These are phyloP conservation scores for Phytophthora hibernalis DNA, from an alignment of 352 stramenopile species.

Conservation along the genomic window DNA sequence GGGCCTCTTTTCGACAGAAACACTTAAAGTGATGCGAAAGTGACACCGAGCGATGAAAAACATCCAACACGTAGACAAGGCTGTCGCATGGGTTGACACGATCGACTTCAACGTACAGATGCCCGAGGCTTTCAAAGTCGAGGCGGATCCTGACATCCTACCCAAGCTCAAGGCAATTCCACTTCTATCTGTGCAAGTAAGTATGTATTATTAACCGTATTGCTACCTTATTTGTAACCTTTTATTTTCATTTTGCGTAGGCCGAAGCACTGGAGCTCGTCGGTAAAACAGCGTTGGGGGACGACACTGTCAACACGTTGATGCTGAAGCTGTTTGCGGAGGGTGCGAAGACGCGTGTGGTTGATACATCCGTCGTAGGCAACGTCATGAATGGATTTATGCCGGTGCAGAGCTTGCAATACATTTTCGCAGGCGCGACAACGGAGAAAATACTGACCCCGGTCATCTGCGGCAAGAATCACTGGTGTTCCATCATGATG, in stretches of 20 bases:
- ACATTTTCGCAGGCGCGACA: background rate
- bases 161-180: background rate
- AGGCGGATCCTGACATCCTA: too few species aligned
- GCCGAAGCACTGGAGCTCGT: background rate
- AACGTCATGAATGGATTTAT: too few species aligned
- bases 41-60: conserved; percentile 1
- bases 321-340: too few species aligned
- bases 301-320: too few species aligned
- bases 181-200: conserved; percentile 7
- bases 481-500: conserved; percentile 9
- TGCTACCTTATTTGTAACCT: background rate
- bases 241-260: too few species aligned
- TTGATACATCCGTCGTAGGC: too few species aligned
- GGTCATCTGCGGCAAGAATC: background rate
- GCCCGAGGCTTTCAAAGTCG: too few species aligned
- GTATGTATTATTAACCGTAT: background rate
- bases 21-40: conserved; percentile 1
- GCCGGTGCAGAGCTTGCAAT: background rate
- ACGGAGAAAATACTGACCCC: conserved; percentile 1
- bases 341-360: too few species aligned
- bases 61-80: background rate
- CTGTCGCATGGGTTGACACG: background rate
- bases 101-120: background rate
- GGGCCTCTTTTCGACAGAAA: conserved; percentile 3
- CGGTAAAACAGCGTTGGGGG: too few species aligned